Evolutionary conservation across 2,329 filamentous ascomycete species (phyloP).

Genomic region (Stachybotrys chlorohalonatus): DNA sequence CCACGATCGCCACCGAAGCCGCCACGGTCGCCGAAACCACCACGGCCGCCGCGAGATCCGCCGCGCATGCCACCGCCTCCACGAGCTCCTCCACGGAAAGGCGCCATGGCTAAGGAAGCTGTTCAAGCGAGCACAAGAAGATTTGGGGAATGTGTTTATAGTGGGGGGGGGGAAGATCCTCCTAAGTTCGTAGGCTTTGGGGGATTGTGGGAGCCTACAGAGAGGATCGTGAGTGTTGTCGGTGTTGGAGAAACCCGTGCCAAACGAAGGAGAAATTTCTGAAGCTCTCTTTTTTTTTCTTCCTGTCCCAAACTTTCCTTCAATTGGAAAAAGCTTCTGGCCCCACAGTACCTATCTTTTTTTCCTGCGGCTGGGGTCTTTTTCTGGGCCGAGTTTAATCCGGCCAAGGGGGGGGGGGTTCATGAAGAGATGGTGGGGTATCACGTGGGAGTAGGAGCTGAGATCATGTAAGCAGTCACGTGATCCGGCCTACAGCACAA

Average conservation of each 20-base stretch:
- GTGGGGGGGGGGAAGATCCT: not conserved
- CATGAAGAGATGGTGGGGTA: not conserved
- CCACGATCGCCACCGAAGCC: slow-evolving; percentile 18
- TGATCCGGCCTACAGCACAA: slow-evolving; percentile 5
- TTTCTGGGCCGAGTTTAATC: slow-evolving; percentile 10
- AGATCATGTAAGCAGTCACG: slow-evolving; percentile 7
- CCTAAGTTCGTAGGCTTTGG: too few species aligned
- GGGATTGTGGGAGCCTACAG: not conserved
- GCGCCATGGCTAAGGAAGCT: slow-evolving; percentile 16
- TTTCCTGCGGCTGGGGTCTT: slow-evolving; percentile 10
- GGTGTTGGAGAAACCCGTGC: slow-evolving; percentile 8
- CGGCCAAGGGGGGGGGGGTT: slow-evolving; percentile 6
- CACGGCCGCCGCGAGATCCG: slow-evolving; percentile 13
- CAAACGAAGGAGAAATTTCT: slow-evolving; percentile 25
- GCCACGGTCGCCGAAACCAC: slow-evolving; percentile 26
- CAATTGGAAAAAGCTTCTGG: not conserved
- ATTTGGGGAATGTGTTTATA: too few species aligned
- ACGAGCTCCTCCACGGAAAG: slow-evolving; percentile 13
- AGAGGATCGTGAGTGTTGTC: not conserved
- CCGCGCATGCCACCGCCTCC: slow-evolving; percentile 21
- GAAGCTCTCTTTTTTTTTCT: slow-evolving; percentile 19
- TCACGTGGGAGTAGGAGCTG: slow-evolving; percentile 12
- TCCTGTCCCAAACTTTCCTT: not conserved
- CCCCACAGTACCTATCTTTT: not conserved
- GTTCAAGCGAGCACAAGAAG: not conserved